Percentiles rank a stretch among this genome's conserved stretches.
Evolutionary conservation across 768 basidiomycete species (phyloP).

Genomic region (Strobilomyces dryophilus): DNA sequence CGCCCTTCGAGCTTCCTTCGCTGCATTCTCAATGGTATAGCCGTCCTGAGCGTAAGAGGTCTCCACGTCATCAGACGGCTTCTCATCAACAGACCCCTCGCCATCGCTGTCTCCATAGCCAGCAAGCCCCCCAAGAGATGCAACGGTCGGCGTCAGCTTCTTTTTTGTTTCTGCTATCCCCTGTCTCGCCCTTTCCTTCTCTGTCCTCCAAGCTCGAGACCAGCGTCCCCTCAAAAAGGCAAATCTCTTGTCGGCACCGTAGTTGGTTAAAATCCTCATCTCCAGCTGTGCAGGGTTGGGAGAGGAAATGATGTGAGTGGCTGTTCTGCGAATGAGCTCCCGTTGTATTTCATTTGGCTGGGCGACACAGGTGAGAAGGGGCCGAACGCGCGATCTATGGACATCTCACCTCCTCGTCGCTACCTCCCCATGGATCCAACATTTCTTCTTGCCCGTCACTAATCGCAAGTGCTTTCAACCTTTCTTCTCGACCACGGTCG

Average conservation of each 20-base stretch:
- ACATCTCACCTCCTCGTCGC: slow-evolving; percentile 67
- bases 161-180: slow-evolving; percentile 23
- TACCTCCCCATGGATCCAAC: slow-evolving; percentile 58
- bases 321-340: slow-evolving; percentile 73
- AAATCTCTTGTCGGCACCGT: slow-evolving; percentile 74
- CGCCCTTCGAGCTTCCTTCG: slow-evolving; percentile 44
- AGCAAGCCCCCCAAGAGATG: slow-evolving; percentile 49
- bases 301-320: slow-evolving; percentile 60
- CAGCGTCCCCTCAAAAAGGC: slow-evolving; percentile 79
- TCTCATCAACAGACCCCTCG: slow-evolving; percentile 25
- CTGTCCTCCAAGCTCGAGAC: slow-evolving; percentile 55
- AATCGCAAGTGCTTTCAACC: slow-evolving; percentile 53
- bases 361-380: slow-evolving; percentile 8
- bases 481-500: slow-evolving; percentile 56
- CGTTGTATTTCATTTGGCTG: slow-evolving; percentile 59
- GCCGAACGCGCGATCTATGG: not conserved
- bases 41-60: not conserved
- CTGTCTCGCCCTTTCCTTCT: slow-evolving; percentile 45
- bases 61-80: not conserved
- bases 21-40: slow-evolving; percentile 16
- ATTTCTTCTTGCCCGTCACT: slow-evolving; percentile 40
- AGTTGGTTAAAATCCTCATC: slow-evolving; percentile 84
- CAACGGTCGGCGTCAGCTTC: slow-evolving; percentile 1
- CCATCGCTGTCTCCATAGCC: slow-evolving; percentile 56
- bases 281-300: slow-evolving; percentile 80